Conservation (phyloP, 176 grass and related monocot species). For the Elaeis guineensis region DNA sequence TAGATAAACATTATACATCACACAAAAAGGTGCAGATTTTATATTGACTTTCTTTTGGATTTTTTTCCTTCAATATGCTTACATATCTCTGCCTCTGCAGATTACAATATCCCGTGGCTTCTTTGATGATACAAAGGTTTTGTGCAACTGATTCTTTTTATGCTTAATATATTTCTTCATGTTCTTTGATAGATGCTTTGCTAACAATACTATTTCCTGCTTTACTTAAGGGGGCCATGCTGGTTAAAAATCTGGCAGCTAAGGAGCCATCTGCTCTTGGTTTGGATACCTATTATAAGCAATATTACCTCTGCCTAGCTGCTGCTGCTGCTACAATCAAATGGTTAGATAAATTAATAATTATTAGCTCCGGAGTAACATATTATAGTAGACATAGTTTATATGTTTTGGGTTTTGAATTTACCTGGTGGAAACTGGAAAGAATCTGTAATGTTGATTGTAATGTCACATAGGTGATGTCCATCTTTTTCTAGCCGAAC, state of each 20-base stretch:
- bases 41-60: not conserved
- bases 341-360: slow-evolving; percentile 32
- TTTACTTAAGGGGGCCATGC: slow-evolving; percentile 48
- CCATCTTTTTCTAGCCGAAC: too few relatives aligned
- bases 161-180: not conserved
- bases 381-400: too few relatives aligned
- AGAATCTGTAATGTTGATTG: too few relatives aligned
- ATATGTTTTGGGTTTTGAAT: too few relatives aligned
- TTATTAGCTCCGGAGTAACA: too few relatives aligned
- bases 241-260: slow-evolving; percentile 82
- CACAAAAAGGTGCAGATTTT: slow-evolving; percentile 62
- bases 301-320: slow-evolving; percentile 95
- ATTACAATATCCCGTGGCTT: slow-evolving; percentile 68
- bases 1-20: slow-evolving; percentile 57
- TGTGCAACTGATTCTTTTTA: slow-evolving; percentile 3
- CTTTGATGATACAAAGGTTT: slow-evolving; percentile 94
- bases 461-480: too few relatives aligned
- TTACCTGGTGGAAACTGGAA: too few relatives aligned
- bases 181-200: not conserved
- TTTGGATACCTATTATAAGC: slow-evolving; percentile 84
- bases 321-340: slow-evolving; percentile 75
- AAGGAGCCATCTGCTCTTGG: slow-evolving; percentile 82
- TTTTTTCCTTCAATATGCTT: not conserved
- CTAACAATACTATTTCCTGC: not conserved
- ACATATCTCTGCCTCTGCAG: slow-evolving; percentile 28